Conservation (phyloP, 1,284 basidiomycete genomes). For the Stereum hirsutum region DNA sequence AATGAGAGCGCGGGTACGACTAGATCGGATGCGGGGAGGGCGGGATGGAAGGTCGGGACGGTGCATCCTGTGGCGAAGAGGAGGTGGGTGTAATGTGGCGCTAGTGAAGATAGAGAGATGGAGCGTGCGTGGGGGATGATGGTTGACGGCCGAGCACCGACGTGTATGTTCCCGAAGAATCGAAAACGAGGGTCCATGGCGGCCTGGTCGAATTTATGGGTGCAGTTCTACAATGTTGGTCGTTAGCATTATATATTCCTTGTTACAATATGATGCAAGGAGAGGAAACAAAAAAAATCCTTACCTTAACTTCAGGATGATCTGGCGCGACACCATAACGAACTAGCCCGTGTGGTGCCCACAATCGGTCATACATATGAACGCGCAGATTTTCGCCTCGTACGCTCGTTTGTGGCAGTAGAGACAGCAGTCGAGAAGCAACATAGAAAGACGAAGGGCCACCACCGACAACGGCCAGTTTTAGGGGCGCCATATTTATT, state of each 20-base stretch:
- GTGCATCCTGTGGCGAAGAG: conserved; percentile 79
- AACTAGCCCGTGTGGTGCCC: conserved; percentile 92
- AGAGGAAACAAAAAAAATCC: conserved; percentile 14
- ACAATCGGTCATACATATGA: conserved; percentile 90
- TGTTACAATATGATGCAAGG: too few relatives aligned
- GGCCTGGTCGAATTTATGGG: conserved; percentile 84
- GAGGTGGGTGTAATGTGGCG: conserved; percentile 71
- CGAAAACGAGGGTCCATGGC: conserved; percentile 69
- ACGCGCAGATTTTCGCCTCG: conserved; percentile 44
- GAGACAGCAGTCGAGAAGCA: conserved; percentile 72
- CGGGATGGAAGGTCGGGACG: conserved; percentile 46
- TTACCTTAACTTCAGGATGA: conserved; percentile 96
- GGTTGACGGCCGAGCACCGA: conserved; percentile 34
- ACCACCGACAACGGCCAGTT: conserved; percentile 79
- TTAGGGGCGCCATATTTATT: conserved; percentile 29
- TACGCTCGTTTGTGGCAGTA: conserved; percentile 35
- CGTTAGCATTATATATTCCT: neutral
- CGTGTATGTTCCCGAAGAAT: conserved; percentile 91
- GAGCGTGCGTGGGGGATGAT: conserved; percentile 39
- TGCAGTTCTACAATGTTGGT: conserved; percentile 70
- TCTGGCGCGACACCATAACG: conserved; percentile 98
- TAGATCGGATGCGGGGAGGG: conserved; percentile 38
- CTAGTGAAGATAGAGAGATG: conserved; percentile 49
- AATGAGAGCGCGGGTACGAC: conserved; percentile 79
- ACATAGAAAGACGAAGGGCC: conserved; percentile 96